Conservation (phyloP, 164 flowering plant genomes). For the Stephania cephalantha region DNA sequence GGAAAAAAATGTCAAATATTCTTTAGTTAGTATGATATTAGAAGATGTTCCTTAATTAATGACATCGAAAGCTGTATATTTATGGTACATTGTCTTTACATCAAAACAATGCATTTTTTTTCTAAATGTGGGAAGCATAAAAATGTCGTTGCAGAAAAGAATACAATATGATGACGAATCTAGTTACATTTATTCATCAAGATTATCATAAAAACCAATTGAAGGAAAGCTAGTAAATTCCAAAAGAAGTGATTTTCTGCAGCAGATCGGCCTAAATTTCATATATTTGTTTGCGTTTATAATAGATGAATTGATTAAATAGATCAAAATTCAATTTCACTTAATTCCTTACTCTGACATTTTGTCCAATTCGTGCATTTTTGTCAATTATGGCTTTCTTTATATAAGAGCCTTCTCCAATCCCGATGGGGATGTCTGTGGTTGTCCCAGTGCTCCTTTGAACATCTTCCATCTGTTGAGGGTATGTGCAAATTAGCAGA, state of each 20-base stretch:
- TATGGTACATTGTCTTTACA: too few relatives aligned
- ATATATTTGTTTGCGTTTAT: too few relatives aligned
- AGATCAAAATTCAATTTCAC: not conserved
- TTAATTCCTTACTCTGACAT: slow-evolving; percentile 47
- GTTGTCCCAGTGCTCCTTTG: slow-evolving; percentile 14
- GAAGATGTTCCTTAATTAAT: not conserved
- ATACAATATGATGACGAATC: too few relatives aligned
- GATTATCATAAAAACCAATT: too few relatives aligned
- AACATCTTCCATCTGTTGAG: slow-evolving; percentile 24
- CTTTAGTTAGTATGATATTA: too few relatives aligned
- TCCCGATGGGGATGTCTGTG: slow-evolving; percentile 48
- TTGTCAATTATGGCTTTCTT: slow-evolving; percentile 73
- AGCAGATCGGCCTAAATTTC: not conserved
- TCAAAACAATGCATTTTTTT: not conserved
- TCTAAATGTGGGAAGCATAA: not conserved
- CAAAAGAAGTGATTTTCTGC: not conserved
- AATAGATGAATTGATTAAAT: not conserved
- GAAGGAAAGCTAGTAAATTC: not conserved
- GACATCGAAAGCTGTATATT: not conserved
- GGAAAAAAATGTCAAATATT: not conserved
- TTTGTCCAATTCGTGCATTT: slow-evolving; percentile 76
- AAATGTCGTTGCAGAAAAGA: not conserved
- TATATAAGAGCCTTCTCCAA: slow-evolving; percentile 56
- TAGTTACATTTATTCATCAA: too few relatives aligned
- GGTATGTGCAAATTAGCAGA: not conserved